These are phyloP conservation scores for Protostelium mycophagum DNA, from an alignment of 78 protist species.

Conservation along the genomic window DNA sequence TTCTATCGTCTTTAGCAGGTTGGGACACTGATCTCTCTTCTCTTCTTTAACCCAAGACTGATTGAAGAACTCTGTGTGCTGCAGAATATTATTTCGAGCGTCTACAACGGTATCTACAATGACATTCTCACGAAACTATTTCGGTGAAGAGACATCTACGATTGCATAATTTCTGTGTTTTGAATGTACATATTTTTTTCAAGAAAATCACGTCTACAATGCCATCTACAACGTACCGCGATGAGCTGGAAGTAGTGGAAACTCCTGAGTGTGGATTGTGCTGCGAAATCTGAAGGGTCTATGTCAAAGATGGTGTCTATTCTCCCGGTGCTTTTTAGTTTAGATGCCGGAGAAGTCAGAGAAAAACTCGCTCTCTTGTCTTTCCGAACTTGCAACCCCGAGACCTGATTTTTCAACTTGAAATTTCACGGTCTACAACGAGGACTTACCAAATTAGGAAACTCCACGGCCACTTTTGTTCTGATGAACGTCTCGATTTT, in stretches of 20 bases:
- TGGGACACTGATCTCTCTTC: conserved; percentile 35
- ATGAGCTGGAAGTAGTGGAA: conserved; percentile 29
- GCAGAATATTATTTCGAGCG: no score
- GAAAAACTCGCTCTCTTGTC: not conserved
- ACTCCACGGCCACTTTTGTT: not conserved
- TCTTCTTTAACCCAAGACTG: conserved; percentile 59
- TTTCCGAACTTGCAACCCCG: no score
- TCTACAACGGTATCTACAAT: no score
- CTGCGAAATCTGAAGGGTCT: conserved; percentile 19
- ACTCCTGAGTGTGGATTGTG: conserved; percentile 39
- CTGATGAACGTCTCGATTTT: not conserved
- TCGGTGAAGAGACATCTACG: no score
- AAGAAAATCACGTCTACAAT: no score
- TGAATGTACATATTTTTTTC: no score
- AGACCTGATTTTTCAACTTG: no score
- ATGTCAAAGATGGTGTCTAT: not conserved
- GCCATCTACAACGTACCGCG: no score
- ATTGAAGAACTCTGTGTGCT: conserved; percentile 54
- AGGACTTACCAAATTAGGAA: not conserved
- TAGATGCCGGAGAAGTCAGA: not conserved
- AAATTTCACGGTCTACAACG: no score
- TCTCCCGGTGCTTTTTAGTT: not conserved
- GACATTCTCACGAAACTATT: no score
- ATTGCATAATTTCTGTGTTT: no score
- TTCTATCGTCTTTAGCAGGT: conserved; percentile 43